A percentile compares a stretch with the other conserved stretches of the same genome.
Evolutionary conservation across 495 filamentous ascomycete genomes (phyloP).

Genomic region (Penicillium desertorum): DNA sequence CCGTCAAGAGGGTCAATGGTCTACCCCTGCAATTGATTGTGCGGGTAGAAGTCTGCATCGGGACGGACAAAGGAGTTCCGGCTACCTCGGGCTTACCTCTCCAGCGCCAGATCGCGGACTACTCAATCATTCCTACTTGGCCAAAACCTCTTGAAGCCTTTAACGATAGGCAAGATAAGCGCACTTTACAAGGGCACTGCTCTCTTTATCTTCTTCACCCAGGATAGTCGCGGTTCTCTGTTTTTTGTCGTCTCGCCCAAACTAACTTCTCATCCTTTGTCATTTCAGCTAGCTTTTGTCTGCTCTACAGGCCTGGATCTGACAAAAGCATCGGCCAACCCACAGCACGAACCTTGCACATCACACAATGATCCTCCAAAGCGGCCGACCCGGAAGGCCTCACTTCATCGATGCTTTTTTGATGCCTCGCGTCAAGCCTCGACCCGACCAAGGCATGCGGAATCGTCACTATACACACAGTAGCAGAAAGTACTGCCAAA

Average conservation of each 20-base stretch:
- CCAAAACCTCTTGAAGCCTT: too few relatives aligned
- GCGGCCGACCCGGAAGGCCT: conserved; percentile 2
- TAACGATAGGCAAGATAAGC: neutral
- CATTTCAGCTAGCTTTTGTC: neutral
- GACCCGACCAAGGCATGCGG: neutral
- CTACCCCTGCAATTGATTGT: too few relatives aligned
- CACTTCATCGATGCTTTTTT: conserved; percentile 1
- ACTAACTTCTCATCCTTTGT: conserved; percentile 1
- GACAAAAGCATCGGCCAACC: neutral
- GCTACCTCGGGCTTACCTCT: conserved; percentile 3
- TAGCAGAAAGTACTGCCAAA: neutral
- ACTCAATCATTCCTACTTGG: conserved; percentile 1
- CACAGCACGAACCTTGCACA: neutral
- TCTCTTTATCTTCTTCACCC: conserved; percentile 3
- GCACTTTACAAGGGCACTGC: neutral
- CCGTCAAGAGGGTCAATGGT: neutral
- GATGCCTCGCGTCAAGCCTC: conserved; percentile 7
- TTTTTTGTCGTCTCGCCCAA: conserved; percentile 1
- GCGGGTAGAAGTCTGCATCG: neutral
- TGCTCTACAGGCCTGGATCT: neutral
- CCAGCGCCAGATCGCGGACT: conserved; percentile 1
- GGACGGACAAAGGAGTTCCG: conserved; percentile 10
- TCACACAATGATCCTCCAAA: neutral
- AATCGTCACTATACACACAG: conserved; percentile 2
- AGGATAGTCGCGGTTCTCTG: conserved; percentile 2